A percentile compares a stretch with the other conserved stretches of the same genome.
These are phyloP conservation scores for Gilbertella persicaria DNA, from an alignment of 371 early-diverging fungal genomes.

Conservation along the genomic window DNA sequence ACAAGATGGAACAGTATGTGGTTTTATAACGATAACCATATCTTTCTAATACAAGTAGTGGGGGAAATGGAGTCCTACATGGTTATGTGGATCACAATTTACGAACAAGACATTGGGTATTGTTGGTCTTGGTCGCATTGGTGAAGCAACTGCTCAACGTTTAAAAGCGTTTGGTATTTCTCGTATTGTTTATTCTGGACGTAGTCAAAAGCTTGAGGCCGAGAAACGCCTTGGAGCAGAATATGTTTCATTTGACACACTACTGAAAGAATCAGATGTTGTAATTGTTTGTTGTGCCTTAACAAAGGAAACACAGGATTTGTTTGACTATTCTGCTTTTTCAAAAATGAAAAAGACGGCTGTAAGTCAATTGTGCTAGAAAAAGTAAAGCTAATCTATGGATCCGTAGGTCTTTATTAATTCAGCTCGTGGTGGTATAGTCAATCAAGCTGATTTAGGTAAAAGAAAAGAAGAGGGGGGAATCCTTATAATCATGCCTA, in stretches of 20 bases:
- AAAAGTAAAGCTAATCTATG: background rate
- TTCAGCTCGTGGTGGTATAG: conserved; percentile 79
- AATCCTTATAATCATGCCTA: background rate
- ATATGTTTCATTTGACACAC: conserved; percentile 50
- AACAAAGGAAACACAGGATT: conserved; percentile 66
- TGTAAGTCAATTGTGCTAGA: conserved; percentile 28
- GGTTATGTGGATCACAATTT: conserved; percentile 78
- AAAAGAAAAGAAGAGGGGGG: conserved; percentile 2
- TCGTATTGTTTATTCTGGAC: conserved; percentile 58
- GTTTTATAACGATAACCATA: background rate
- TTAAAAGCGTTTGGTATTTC: conserved; percentile 72
- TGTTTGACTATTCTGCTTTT: conserved; percentile 71
- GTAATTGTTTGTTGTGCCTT: conserved; percentile 77
- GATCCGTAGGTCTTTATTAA: conserved; percentile 84
- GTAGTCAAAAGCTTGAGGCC: conserved; percentile 39
- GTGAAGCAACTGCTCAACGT: conserved; percentile 72
- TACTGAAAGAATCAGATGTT: conserved; percentile 71
- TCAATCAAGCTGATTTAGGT: conserved; percentile 74
- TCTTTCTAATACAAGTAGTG: conserved; percentile 41
- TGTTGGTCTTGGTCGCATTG: conserved; percentile 87
- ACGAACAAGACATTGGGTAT: conserved; percentile 81
- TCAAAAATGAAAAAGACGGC: conserved; percentile 69
- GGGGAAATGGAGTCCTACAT: conserved; percentile 69
- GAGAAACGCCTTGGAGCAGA: conserved; percentile 38
- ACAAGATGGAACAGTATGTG: conserved; percentile 46